Evolutionary conservation across 2,329 filamentous ascomycete genomes (phyloP).

Genomic region (Monilinia vaccinii-corymbosi): DNA sequence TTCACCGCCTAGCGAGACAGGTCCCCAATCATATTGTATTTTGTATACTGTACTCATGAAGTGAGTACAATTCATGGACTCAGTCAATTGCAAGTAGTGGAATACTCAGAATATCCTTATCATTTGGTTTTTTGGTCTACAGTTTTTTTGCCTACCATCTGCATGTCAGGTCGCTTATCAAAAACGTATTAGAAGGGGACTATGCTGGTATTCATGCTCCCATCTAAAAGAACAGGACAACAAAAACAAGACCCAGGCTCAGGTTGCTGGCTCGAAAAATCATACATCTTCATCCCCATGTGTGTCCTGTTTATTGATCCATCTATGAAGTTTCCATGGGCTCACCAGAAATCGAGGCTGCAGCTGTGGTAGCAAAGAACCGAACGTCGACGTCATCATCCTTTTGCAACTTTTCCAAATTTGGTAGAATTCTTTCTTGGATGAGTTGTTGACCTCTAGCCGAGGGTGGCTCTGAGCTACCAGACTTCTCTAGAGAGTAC

Average conservation of each 20-base stretch:
- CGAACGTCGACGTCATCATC: constrained; percentile 97
- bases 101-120: neutral
- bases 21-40: neutral
- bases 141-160: neutral
- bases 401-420: constrained; percentile 89
- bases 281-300: constrained; percentile 20
- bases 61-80: neutral
- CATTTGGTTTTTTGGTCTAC: neutral
- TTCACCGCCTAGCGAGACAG: neutral
- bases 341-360: constrained; percentile 42
- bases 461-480: constrained; percentile 51
- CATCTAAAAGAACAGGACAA: constrained; percentile 26
- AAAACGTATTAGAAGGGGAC: constrained; percentile 14
- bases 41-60: neutral
- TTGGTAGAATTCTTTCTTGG: constrained; percentile 76
- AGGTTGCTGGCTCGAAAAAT: constrained; percentile 21
- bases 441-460: constrained; percentile 71
- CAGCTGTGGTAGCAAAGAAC: constrained; percentile 91
- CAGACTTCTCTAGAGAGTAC: constrained; percentile 74
- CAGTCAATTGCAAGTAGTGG: neutral
- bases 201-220: constrained; percentile 29
- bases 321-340: constrained; percentile 44
- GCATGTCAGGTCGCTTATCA: constrained; percentile 2
- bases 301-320: constrained; percentile 25
- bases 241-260: constrained; percentile 21